These are phyloP conservation scores for Puccinia horiana DNA, from an alignment of 1,284 basidiomycete species.

Conservation along the genomic window DNA sequence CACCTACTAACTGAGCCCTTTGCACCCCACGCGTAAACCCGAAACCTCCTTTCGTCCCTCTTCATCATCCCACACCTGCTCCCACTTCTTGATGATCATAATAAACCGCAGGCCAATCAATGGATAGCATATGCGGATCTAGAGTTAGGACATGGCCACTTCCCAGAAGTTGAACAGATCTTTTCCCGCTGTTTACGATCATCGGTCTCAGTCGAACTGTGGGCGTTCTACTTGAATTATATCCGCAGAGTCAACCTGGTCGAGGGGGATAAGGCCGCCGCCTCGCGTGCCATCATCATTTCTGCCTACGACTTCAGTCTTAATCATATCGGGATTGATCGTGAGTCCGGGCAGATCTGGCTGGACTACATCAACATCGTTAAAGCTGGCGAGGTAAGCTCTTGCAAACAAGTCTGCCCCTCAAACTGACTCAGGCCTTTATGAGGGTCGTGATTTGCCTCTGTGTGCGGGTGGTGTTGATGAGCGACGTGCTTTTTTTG, in stretches of 20 bases:
- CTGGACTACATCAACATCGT: conserved; percentile 76
- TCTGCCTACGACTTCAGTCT: conserved; percentile 93
- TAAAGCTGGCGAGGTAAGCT: conserved; percentile 71
- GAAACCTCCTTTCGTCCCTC: neutral
- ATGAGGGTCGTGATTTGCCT: neutral
- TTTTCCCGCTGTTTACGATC: conserved; percentile 79
- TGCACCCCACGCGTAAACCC: neutral
- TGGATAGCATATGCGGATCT: conserved; percentile 74
- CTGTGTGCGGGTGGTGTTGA: neutral
- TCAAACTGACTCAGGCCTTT: neutral
- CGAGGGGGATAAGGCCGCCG: conserved; percentile 59
- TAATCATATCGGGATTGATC: conserved; percentile 77
- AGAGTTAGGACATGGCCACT: conserved; percentile 67
- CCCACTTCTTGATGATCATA: neutral
- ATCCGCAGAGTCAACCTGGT: conserved; percentile 68
- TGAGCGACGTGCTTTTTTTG: neutral
- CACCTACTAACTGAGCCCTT: conserved; percentile 26
- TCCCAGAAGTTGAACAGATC: conserved; percentile 71
- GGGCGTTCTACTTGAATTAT: conserved; percentile 80
- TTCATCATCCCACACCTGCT: neutral
- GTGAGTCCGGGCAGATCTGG: conserved; percentile 65
- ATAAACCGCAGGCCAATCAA: conserved; percentile 57
- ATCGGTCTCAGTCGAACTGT: conserved; percentile 80
- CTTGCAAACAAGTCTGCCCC: conserved; percentile 1
- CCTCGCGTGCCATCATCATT: conserved; percentile 71